Conservation (phyloP, 177 flowering plant genomes). For the Tripterygium wilfordii region DNA sequence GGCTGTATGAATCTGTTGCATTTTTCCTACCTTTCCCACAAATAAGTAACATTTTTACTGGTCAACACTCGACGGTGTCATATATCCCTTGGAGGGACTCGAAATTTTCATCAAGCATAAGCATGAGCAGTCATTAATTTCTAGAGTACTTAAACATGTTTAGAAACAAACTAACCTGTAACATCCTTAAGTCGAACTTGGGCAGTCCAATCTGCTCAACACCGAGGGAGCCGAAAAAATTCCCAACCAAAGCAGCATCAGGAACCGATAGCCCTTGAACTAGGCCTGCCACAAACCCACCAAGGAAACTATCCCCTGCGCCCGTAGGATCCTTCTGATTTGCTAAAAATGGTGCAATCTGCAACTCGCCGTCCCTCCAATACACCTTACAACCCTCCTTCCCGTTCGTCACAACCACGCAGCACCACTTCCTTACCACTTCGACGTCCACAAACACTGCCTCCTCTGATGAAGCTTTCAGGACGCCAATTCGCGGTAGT, state of each 20-base stretch:
- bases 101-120: too few species aligned
- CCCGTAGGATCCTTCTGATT: slow-evolving; percentile 93
- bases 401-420: slow-evolving; percentile 85
- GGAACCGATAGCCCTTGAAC: slow-evolving; percentile 57
- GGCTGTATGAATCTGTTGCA: too few species aligned
- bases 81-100: too few species aligned
- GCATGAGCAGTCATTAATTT: too few species aligned
- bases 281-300: slow-evolving; percentile 77
- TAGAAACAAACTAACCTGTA: slow-evolving; percentile 77
- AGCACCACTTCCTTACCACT: slow-evolving; percentile 62
- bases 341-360: slow-evolving; percentile 54
- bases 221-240: slow-evolving; percentile 84
- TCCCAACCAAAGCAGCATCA: slow-evolving; percentile 91
- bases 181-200: slow-evolving; percentile 40
- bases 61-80: too few species aligned
- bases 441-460: slow-evolving; percentile 65
- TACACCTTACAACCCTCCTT: slow-evolving; percentile 71
- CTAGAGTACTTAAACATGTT: too few species aligned
- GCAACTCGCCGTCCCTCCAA: slow-evolving; percentile 48
- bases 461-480: slow-evolving; percentile 90
- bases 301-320: slow-evolving; percentile 92
- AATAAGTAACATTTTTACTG: too few species aligned
- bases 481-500: slow-evolving; percentile 53
- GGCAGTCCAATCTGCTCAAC: slow-evolving; percentile 84
- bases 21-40: too few species aligned